phyloP scores from a whole-genome alignment of 2,329 filamentous ascomycete species.

The Botrytis hyacinthi region DNA sequence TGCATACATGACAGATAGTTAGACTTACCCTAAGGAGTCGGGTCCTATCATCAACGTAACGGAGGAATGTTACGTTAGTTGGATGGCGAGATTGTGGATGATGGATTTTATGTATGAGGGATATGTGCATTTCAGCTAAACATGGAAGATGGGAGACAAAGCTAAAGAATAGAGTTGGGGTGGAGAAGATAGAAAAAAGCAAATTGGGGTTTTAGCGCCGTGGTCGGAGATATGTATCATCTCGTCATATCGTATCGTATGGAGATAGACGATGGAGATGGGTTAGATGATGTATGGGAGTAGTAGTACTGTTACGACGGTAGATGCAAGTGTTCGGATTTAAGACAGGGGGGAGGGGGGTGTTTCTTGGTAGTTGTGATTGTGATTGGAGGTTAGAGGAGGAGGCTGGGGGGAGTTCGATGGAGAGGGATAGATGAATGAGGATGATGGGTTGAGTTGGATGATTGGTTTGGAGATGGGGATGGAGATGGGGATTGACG shows the following conservation, averaged over 20 bases:
- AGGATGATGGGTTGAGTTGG: not conserved
- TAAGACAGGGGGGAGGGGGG: not conserved
- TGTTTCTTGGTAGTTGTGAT: not conserved
- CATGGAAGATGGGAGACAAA: too few relatives aligned
- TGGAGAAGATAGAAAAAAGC: too few relatives aligned
- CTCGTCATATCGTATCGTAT: not conserved
- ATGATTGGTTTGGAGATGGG: not conserved
- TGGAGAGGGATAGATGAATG: not conserved
- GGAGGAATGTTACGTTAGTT: not conserved
- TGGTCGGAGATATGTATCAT: not conserved
- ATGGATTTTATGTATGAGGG: not conserved
- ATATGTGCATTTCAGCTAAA: too few relatives aligned
- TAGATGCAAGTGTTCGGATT: not conserved
- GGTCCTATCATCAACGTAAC: not conserved
- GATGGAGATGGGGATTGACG: not conserved
- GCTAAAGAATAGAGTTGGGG: too few relatives aligned
- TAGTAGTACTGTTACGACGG: not conserved
- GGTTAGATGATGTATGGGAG: not conserved
- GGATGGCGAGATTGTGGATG: not conserved
- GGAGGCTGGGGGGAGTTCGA: not conserved
- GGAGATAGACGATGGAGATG: not conserved
- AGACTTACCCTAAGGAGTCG: not conserved
- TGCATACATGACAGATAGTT: not conserved
- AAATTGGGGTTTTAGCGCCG: not conserved
- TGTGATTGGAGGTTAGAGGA: not conserved